These are phyloP conservation scores for Magnaporthiopsis incrustans DNA, from an alignment of 2,329 filamentous ascomycete species.

Conservation along the genomic window DNA sequence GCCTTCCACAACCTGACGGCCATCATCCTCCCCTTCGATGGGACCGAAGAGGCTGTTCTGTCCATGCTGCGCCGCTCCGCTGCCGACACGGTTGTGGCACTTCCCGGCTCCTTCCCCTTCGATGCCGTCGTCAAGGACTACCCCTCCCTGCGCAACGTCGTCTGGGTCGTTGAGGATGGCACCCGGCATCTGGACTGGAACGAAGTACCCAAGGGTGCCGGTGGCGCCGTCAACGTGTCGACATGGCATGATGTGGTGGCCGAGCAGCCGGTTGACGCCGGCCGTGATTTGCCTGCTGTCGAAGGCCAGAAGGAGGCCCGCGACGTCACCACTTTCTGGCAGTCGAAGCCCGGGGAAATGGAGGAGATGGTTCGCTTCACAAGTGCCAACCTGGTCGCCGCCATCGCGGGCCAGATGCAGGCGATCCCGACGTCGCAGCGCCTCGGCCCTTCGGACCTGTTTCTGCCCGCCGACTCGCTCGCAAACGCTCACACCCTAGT, in stretches of 20 bases:
- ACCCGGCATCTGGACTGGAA: conserved; percentile 95
- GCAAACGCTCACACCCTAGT: conserved; percentile 71
- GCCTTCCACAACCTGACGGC: conserved; percentile 82
- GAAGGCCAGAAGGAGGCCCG: conserved; percentile 45
- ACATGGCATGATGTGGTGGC: conserved; percentile 89
- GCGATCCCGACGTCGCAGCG: conserved; percentile 69
- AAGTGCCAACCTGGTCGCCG: conserved; percentile 80
- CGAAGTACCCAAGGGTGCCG: conserved; percentile 70
- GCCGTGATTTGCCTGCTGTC: conserved; percentile 55
- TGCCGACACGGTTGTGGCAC: conserved; percentile 75
- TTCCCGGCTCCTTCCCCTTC: conserved; percentile 80
- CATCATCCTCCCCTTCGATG: conserved; percentile 78
- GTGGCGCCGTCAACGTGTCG: conserved; percentile 68
- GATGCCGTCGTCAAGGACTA: conserved; percentile 63
- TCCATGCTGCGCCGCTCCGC: conserved; percentile 64
- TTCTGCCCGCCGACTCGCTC: conserved; percentile 77
- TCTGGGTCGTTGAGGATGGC: conserved; percentile 90
- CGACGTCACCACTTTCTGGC: conserved; percentile 62
- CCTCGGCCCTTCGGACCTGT: conserved; percentile 65
- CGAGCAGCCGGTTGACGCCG: conserved; percentile 53
- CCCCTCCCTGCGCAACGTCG: conserved; percentile 63
- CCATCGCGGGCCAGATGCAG: conserved; percentile 67
- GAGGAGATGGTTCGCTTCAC: conserved; percentile 76
- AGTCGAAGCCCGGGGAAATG: conserved; percentile 37
- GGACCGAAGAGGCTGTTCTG: conserved; percentile 59